These are phyloP conservation scores for Nicotiana sylvestris DNA, from an alignment of 257 asterid genomes.

Conservation along the genomic window DNA sequence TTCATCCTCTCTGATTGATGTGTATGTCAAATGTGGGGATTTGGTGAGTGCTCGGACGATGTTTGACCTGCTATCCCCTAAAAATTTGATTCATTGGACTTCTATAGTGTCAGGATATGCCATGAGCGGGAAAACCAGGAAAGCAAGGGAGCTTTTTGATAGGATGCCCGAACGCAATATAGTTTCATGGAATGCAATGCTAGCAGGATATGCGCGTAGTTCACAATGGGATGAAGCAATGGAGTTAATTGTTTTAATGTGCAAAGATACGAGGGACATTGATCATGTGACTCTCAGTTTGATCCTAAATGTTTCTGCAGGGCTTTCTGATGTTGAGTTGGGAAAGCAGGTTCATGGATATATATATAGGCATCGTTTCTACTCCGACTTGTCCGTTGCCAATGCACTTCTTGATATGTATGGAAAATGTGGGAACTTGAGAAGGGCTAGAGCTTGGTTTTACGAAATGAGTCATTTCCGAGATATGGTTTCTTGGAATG, in stretches of 20 bases:
- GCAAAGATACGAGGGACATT: constrained; percentile 26
- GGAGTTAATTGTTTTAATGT: constrained; percentile 49
- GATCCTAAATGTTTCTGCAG: constrained; percentile 55
- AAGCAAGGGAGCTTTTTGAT: constrained; percentile 60
- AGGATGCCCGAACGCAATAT: constrained; percentile 58
- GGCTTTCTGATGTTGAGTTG: constrained; percentile 50
- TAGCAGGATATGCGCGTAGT: constrained; percentile 52
- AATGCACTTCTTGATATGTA: constrained; percentile 77
- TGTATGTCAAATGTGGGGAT: constrained; percentile 68
- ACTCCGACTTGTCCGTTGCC: constrained; percentile 39
- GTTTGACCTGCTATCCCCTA: constrained; percentile 45
- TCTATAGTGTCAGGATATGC: constrained; percentile 59
- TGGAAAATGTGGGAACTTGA: constrained; percentile 68
- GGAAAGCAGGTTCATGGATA: constrained; percentile 83
- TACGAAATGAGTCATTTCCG: constrained; percentile 43
- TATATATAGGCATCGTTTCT: constrained; percentile 48
- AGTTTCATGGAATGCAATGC: constrained; percentile 77
- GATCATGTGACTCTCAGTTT: constrained; percentile 61
- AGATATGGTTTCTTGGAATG: constrained; percentile 70
- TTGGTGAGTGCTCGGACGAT: constrained; percentile 44
- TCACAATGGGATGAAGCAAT: constrained; percentile 68
- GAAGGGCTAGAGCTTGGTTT: constrained; percentile 58
- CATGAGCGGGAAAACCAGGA: constrained; percentile 37
- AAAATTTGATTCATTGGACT: constrained; percentile 51
- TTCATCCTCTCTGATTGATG: constrained; percentile 48